Base-by-base conservation (phyloP, 2,329 filamentous ascomycete genomes). In the Aspergillus luchuensis region DNA sequence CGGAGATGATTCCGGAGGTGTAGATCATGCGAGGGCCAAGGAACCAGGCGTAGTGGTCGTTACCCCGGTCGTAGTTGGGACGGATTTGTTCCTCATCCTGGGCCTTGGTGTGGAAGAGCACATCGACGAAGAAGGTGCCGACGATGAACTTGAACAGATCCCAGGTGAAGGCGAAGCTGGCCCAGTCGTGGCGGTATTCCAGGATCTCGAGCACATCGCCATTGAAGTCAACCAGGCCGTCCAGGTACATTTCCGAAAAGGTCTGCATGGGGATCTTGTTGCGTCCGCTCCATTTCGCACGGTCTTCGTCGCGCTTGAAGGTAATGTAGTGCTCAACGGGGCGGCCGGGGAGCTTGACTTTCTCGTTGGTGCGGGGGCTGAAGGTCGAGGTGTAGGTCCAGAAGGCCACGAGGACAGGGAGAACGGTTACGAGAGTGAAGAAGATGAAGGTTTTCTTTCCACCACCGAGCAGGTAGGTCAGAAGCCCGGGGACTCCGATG, bases 21-120 rank as follows among this genome's bases (percentile, higher is more conserved):
- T 74, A 74, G 59, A 74, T 66, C 73, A 75, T 74, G 36, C 72
- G 70, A 49, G 72, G 71, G 13, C 73, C 73, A 19, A 74, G 70
- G 61, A 74, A 74, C 71, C 70, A 75, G 19, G 69, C 65, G 55
- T 74, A 75, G 57, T 68, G 67, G 48, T 75, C 72, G 47, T 75
- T 69, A 8, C 73, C 73, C 25, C 69, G 65, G 58, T 75, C 72
- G 56, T 74, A 74, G 61, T 72, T 69, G 10, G 63, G 63, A 30
- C 72, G 68, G 45, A 74, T 67, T 61, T 75, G 73, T 50, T 74
- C 70, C 45, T 74, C 70, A 55, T 74, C 72, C 59, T 71, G 69
- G 15, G 65, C 61, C 30, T 69, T 68, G 2, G 71, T 68, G 58
- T 74, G 71, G 50, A 72, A 63, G 17, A 74, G 52, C 5, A 73